Evolutionary conservation across 169 alveolate genomes (phyloP), one percentile per base, ranked within the genome.

Genomic region (Babesia bovis): DNA sequence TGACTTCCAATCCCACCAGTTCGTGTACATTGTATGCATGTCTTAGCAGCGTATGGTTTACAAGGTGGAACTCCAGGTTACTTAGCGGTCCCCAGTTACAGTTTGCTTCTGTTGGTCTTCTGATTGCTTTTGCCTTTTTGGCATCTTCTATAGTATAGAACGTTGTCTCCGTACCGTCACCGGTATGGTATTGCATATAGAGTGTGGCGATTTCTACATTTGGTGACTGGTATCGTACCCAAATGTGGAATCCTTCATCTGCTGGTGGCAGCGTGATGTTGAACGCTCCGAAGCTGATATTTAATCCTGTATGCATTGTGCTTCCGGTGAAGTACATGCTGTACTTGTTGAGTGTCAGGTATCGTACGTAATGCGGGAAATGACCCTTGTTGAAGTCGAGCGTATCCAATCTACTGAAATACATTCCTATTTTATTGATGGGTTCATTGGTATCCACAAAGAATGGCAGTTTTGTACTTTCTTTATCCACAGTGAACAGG

Each of bases 11-110:
- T 23, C 79, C 66, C 6, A 25, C 25, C 21, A 78, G 36, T 38
- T 78, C 86, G 35, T 59, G 69, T 40, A 23, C 51, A 2, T 28
- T 30, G 19, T 33, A 66, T 0, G 50, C 26, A 66, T 41, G 63
- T 26, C 76, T 38, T 33, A 58, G 6, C 26, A 78, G 30, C 3
- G 19, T 4, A 25, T 66, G 5, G 55, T 78, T 78, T 21, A 78
- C 86, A 19, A 50, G 23, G 45, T 3, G 15, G 35, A 70, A 38
- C 75, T 78, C 86, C 47, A 68, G 5, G 60, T 68, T 69, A 28
- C 74, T 65, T 55, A 78, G 32, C 4, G 66, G 65, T 1, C 86
- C 86, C 86, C 86, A 78, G 65, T 78, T 78, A 45, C 71, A 67
- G 66, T 55, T 66, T 28, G 6, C 12, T 15, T 30, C 42, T 19